These are phyloP conservation scores for Calonectria pseudoturangicola DNA, from an alignment of 2,329 filamentous ascomycete genomes.

Conservation along the genomic window DNA sequence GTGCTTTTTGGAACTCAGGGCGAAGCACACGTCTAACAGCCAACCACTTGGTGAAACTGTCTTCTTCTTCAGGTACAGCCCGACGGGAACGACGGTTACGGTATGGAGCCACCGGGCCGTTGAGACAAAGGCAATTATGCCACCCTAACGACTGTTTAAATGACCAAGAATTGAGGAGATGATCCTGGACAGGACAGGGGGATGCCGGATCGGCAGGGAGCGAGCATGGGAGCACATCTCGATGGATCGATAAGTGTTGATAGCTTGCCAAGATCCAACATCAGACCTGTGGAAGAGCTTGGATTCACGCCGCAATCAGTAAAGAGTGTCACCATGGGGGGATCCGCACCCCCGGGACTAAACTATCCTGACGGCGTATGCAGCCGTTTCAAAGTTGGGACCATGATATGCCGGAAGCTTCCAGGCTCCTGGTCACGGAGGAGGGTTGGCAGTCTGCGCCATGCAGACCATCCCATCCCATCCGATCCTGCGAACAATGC, in stretches of 20 bases:
- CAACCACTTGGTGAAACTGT: conserved; percentile 57
- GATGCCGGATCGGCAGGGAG: conserved; percentile 11
- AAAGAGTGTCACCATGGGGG: conserved; percentile 36
- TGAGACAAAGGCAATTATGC: conserved; percentile 45
- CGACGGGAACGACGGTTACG: conserved; percentile 54
- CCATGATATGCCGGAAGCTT: conserved; percentile 37
- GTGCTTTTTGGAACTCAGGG: conserved; percentile 47
- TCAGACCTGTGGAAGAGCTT: conserved; percentile 38
- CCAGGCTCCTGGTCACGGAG: conserved; percentile 43
- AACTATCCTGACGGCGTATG: conserved; percentile 43
- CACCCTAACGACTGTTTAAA: conserved; percentile 40
- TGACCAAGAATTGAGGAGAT: conserved; percentile 15
- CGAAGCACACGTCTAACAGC: conserved; percentile 44
- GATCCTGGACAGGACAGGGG: conserved; percentile 5
- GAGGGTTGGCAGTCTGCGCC: conserved; percentile 45
- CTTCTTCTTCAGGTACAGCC: conserved; percentile 41
- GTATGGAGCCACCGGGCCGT: conserved; percentile 51
- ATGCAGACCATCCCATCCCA: conserved; percentile 49
- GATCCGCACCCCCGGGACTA: conserved; percentile 45
- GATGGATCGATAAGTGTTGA: conserved; percentile 28
- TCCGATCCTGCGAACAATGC: conserved; percentile 45
- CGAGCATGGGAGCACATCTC: conserved; percentile 31
- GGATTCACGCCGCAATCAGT: conserved; percentile 43
- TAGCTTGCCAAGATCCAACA: conserved; percentile 28
- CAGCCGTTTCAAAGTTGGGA: conserved; percentile 46